These are phyloP conservation scores for Suhomyces canberraensis DNA, from an alignment of 805 yeast species.

Conservation along the genomic window DNA sequence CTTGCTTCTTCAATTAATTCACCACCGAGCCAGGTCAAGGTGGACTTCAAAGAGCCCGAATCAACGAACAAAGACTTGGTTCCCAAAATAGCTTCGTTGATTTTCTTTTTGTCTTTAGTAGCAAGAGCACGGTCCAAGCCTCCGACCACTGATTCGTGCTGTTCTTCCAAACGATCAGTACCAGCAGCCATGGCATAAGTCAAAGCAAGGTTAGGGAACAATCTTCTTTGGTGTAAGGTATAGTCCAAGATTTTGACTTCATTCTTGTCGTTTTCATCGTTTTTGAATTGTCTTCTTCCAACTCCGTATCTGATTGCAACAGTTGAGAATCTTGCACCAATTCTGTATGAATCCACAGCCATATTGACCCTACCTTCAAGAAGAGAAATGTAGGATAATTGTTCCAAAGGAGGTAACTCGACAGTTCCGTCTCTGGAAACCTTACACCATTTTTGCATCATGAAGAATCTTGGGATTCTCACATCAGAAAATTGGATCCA, in stretches of 20 bases:
- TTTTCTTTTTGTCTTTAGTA: constrained; percentile 45
- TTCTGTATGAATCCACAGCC: constrained; percentile 82
- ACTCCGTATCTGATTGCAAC: constrained; percentile 88
- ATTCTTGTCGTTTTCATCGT: constrained; percentile 28
- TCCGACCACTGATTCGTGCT: constrained; percentile 43
- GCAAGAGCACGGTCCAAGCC: constrained; percentile 51
- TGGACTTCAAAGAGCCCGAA: constrained; percentile 85
- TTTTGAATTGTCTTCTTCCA: constrained; percentile 79
- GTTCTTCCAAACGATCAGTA: constrained; percentile 49
- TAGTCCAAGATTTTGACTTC: constrained; percentile 81
- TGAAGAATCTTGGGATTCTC: constrained; percentile 75
- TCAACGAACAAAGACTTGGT: constrained; percentile 78
- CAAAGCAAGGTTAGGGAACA: constrained; percentile 80
- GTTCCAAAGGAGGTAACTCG: constrained; percentile 79
- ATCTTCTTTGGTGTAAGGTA: constrained; percentile 83
- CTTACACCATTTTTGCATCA: constrained; percentile 77
- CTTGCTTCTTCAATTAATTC: constrained; percentile 82
- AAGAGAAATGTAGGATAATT: constrained; percentile 82
- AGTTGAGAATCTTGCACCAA: constrained; percentile 74
- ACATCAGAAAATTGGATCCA: constrained; percentile 92
- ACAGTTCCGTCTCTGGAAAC: constrained; percentile 70
- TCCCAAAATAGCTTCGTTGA: constrained; percentile 49
- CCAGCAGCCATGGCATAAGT: constrained; percentile 75
- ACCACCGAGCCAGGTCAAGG: constrained; percentile 83
- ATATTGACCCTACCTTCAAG: constrained; percentile 86